Evolutionary conservation across 345 rosid species (phyloP).

Genomic region (Populus tremula): DNA sequence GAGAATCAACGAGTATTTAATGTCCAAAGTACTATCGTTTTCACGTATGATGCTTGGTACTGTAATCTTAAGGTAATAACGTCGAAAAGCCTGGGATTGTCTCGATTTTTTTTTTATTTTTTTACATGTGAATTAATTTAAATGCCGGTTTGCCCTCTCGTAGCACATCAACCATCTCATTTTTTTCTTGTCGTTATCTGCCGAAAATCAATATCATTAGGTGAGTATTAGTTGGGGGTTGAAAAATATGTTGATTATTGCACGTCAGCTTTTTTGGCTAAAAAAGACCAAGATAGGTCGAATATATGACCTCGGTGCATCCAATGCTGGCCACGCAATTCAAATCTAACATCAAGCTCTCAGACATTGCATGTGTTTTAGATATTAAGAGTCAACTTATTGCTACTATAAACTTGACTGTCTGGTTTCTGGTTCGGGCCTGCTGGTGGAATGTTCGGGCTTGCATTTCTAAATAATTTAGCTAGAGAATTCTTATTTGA

Average conservation of each 20-base stretch:
- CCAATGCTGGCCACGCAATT: neutral
- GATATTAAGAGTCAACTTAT: neutral
- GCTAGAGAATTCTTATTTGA: neutral
- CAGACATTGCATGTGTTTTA: slow-evolving; percentile 14
- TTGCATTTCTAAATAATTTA: no score
- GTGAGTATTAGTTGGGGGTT: no score
- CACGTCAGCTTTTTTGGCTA: no score
- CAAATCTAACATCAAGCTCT: neutral
- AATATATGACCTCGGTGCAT: neutral
- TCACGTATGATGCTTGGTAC: neutral
- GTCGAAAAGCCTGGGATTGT: neutral
- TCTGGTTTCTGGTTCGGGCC: no score
- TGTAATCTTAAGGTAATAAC: neutral
- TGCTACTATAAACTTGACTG: no score
- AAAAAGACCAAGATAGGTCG: neutral
- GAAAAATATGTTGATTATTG: no score
- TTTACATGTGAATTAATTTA: neutral
- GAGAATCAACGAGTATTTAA: neutral
- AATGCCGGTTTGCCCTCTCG: neutral
- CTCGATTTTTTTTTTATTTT: neutral
- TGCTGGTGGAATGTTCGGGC: no score
- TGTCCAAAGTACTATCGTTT: neutral
- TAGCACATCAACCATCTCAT: neutral
- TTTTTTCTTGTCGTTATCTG: no score
- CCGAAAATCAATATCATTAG: no score